Conservation (phyloP, 2,329 filamentous ascomycete genomes). For the Fusarium agapanthi region DNA sequence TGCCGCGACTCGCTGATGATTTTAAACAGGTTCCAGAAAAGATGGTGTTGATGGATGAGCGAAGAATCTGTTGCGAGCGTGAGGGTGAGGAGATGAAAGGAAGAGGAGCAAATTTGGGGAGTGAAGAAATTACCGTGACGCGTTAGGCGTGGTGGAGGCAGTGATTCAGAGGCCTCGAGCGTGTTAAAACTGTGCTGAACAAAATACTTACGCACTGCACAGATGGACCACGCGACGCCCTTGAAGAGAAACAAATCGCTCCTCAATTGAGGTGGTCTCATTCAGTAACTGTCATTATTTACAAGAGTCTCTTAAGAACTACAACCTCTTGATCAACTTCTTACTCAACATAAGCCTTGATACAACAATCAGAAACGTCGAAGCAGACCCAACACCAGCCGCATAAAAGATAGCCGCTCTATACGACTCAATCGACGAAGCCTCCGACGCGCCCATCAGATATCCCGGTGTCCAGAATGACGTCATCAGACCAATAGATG, state of each 20-base stretch:
- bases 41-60: neutral
- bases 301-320: rapidly evolving
- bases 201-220: too few relatives aligned
- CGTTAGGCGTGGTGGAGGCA: too few relatives aligned
- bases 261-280: rapidly evolving
- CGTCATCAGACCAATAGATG: neutral
- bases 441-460: neutral
- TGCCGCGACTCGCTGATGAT: neutral
- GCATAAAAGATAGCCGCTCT: conserved; percentile 8
- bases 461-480: conserved; percentile 1
- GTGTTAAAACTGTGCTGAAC: neutral
- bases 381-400: neutral
- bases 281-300: too few relatives aligned
- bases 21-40: neutral
- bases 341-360: neutral
- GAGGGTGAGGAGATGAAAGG: too few relatives aligned
- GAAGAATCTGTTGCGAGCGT: neutral
- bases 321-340: neutral
- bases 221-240: rapidly evolving
- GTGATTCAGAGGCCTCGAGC: neutral
- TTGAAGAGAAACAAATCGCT: rapidly evolving
- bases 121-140: too few relatives aligned
- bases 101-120: too few relatives aligned
- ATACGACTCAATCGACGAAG: neutral
- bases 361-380: neutral